Evolutionary conservation across 2,329 filamentous ascomycete genomes (phyloP).

Genomic region (Neurospora crassa): DNA sequence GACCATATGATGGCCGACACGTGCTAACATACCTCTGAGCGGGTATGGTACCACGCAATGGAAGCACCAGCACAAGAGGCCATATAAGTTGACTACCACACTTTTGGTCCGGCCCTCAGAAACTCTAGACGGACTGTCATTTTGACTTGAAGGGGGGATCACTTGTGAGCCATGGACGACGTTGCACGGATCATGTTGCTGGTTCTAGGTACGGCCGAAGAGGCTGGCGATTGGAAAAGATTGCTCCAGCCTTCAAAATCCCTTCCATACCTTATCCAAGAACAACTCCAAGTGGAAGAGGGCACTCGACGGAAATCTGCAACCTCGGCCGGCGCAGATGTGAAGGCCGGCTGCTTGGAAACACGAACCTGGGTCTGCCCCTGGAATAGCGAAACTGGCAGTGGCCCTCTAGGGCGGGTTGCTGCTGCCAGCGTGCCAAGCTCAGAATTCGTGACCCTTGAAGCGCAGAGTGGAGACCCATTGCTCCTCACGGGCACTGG

Average conservation of each 20-base stretch:
- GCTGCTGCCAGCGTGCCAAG: not conserved
- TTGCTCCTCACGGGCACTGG: not conserved
- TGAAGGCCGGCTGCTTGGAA: not conserved
- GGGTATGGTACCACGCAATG: not conserved
- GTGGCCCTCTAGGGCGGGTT: not conserved
- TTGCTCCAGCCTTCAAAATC: not conserved
- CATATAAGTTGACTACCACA: not conserved
- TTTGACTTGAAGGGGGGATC: not conserved
- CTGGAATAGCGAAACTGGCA: not conserved
- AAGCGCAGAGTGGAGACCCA: not conserved
- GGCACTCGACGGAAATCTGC: not conserved
- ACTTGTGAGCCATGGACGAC: not conserved
- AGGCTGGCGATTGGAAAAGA: not conserved
- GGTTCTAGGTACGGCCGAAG: not conserved
- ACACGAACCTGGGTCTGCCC: not conserved
- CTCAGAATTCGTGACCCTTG: not conserved
- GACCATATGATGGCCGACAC: not conserved
- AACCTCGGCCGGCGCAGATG: not conserved
- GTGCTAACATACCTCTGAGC: not conserved
- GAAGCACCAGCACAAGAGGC: not conserved
- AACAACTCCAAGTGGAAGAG: not conserved
- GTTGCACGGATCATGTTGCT: not conserved
- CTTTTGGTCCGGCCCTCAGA: not conserved
- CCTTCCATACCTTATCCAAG: not conserved
- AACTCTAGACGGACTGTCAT: not conserved